Evolutionary conservation across 768 basidiomycete genomes (phyloP).

Genomic region (Rhodotorula babjevae): DNA sequence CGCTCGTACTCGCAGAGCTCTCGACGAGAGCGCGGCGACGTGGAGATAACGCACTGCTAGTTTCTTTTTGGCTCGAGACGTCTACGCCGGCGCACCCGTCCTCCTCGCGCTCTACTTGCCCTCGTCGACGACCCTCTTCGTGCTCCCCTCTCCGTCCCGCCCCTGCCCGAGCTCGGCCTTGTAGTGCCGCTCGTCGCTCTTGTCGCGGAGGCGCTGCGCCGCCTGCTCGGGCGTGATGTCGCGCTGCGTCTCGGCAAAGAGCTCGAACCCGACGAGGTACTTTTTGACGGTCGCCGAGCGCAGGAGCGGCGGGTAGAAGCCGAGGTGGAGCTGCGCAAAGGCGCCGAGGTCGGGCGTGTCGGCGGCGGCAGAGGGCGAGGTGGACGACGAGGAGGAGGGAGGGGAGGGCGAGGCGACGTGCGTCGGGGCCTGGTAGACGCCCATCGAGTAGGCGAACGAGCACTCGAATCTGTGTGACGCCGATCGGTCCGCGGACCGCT

Average conservation of each 20-base stretch:
- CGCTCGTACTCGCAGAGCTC: too few species aligned
- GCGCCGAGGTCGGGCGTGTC: constrained; percentile 39
- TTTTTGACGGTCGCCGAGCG: constrained; percentile 77
- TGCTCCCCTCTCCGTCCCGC: background rate
- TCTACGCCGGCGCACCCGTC: too few species aligned
- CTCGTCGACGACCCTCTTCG: background rate
- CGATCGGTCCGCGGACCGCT: too few species aligned
- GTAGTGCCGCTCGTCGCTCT: constrained; percentile 59
- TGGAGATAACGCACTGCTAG: too few species aligned
- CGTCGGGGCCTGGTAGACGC: constrained; percentile 76
- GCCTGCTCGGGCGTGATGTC: constrained; percentile 88
- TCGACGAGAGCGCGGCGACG: too few species aligned
- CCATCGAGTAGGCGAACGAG: constrained; percentile 88
- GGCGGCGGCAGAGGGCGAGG: constrained; percentile 48
- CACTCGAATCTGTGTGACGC: constrained; percentile 71
- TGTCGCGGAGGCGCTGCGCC: constrained; percentile 50
- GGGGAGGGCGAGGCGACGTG: background rate
- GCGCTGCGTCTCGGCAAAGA: constrained; percentile 84
- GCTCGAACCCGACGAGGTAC: constrained; percentile 88
- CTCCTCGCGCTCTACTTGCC: background rate
- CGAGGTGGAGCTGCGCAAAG: constrained; percentile 77
- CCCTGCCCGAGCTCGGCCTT: constrained; percentile 21
- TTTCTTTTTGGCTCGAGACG: background rate
- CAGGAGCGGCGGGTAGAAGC: constrained; percentile 78
- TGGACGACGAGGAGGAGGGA: background rate